Base-by-base conservation (phyloP, 2,329 filamentous ascomycete species). In the Neonectria sp. region DNA sequence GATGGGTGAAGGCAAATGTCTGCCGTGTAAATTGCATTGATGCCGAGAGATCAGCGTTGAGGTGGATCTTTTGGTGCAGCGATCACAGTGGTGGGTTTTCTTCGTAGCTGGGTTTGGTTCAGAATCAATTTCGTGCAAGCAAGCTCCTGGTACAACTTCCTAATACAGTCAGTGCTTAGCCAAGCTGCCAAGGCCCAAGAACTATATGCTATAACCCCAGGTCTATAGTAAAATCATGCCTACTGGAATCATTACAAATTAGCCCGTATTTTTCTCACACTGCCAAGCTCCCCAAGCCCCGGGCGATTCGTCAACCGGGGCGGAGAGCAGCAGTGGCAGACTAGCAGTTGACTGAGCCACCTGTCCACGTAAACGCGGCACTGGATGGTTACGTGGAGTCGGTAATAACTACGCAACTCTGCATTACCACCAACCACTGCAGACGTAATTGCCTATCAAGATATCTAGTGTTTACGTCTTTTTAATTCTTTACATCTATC, bases 241-340 rank as follows among this genome's bases (percentile, higher is more conserved):
- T 13, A 45, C 5, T 13, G 15, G 46, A 49, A n/a, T 51, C 15
- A n/a, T 31, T 15, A 29, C 40, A n/a, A 40, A 40, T n/a, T 45
- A 31, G 25, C 25, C 48, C 25, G 7, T 7, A 11, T 17, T 17
- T 29, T 29, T 31, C 8, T 17, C 12, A 15, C 21, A 6, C 6
- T 45, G 27, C 48, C 48, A 53, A 53, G 51, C 29, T 13, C 51
- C 21, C 51, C 25, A 35, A 53, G 31, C 31, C 51, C 3, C 51
- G n/a, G n/a, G 4, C 29, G 4, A 53, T 35, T 37, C 11, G 51
- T 53, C 51, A 53, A 37, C 31, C 12, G 6, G 51, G 51, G 31
- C 25, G 33, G 51, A 24, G 25, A 17, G 24, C 43, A 46, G 43
- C 43, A 46, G n/a, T 43, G 7, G 40, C 21, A 11, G 43, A 27